Conservation (phyloP, 176 grass and related monocot species). For the Aegilops tauschii region DNA sequence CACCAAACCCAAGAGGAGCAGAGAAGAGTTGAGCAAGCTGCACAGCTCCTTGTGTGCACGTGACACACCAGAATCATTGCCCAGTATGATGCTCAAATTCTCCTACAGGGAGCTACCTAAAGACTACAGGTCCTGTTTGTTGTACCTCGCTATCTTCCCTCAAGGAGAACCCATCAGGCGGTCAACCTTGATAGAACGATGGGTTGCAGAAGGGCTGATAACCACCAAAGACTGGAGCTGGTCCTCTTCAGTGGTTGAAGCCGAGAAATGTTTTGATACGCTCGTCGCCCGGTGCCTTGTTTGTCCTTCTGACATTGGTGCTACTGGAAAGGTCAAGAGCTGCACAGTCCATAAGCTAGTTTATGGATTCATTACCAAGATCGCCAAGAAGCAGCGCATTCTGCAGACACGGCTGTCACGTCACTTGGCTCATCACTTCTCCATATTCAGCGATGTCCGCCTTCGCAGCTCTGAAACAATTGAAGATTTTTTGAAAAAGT, state of each 20-base stretch:
- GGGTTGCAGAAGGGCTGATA: neutral
- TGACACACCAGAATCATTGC: neutral
- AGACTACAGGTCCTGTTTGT: neutral
- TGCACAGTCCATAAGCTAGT: neutral
- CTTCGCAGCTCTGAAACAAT: neutral
- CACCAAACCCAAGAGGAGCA: neutral
- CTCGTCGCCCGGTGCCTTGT: neutral
- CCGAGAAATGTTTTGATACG: neutral
- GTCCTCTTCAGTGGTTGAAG: neutral
- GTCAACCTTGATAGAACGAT: neutral
- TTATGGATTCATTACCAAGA: slow-evolving; percentile 9
- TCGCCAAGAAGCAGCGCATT: neutral
- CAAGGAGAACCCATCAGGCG: neutral
- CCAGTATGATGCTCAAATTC: neutral
- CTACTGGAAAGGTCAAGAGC: neutral
- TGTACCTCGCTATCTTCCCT: slow-evolving; percentile 20
- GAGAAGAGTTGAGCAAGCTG: neutral
- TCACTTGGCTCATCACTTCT: slow-evolving; percentile 16
- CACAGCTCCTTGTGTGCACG: rapidly evolving
- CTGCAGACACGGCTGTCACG: neutral
- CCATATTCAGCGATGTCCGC: slow-evolving; percentile 6
- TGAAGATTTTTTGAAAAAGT: rapidly evolving
- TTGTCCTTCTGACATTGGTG: neutral
- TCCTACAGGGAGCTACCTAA: neutral
- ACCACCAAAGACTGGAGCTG: neutral